Conservation (phyloP, 345 rosid genomes). For the Eucalyptus polyanthemos region DNA sequence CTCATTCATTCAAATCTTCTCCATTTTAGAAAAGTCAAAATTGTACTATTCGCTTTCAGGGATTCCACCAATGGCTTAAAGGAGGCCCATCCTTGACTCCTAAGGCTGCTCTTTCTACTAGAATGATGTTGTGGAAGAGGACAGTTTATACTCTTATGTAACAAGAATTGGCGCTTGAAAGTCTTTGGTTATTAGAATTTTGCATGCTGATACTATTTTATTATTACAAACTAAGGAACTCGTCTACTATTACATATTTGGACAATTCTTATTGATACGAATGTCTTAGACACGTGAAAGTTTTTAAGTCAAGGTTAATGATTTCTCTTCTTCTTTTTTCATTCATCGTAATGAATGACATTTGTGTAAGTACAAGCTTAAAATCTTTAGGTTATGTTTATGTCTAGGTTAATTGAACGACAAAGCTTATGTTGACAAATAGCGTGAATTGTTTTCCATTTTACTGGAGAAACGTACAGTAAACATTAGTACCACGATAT, state of each 20-base stretch:
- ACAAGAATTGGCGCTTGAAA: background rate
- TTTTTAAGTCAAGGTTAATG: background rate
- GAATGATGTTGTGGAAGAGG: background rate
- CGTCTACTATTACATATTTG: background rate
- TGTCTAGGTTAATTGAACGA: background rate
- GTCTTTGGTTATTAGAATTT: background rate
- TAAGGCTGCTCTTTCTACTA: background rate
- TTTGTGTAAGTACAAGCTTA: background rate
- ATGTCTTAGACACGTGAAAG: rapidly evolving
- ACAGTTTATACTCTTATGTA: background rate
- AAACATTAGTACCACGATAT: background rate
- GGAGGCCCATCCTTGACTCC: background rate
- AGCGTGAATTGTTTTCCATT: background rate
- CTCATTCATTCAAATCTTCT: constrained; percentile 3
- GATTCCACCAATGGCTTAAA: background rate
- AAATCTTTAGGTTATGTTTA: background rate
- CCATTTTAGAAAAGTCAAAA: background rate
- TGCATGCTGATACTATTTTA: background rate
- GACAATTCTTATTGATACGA: background rate
- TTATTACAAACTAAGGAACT: background rate
- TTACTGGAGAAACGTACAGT: background rate
- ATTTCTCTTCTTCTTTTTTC: background rate
- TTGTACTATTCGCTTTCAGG: background rate
- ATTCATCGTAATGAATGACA: background rate
- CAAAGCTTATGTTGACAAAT: background rate